These are phyloP conservation scores for Coemansia sp. DNA, from an alignment of 192 early-diverging fungal species.

Conservation along the genomic window DNA sequence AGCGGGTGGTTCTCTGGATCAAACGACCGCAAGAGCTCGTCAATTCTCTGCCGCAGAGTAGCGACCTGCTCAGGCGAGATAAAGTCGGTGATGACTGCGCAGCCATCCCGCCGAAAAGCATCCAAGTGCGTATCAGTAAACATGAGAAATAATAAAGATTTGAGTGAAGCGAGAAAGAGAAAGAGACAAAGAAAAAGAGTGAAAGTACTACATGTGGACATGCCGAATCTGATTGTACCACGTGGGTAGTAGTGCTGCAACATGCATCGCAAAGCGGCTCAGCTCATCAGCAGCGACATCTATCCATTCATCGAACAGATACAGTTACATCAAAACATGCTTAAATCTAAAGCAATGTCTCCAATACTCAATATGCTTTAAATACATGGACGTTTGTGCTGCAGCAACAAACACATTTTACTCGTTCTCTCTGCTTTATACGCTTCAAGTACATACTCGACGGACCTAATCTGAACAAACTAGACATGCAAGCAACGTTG, in stretches of 20 bases:
- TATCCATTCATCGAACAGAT: neutral
- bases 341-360: neutral
- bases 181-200: neutral
- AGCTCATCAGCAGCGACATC: neutral
- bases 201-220: no score
- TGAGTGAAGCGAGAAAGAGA: neutral
- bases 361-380: neutral
- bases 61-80: constrained; percentile 13
- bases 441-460: neutral
- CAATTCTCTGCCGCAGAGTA: constrained; percentile 18
- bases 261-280: neutral
- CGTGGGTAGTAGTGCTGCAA: neutral
- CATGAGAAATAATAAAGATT: constrained; percentile 1
- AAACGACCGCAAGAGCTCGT: constrained; percentile 61
- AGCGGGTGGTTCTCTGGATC: constrained; percentile 70
- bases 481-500: neutral
- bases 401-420: neutral
- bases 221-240: neutral
- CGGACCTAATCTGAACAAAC: neutral
- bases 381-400: neutral
- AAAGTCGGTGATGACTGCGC: constrained; percentile 25
- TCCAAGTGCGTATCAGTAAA: constrained; percentile 7
- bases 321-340: neutral
- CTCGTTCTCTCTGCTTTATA: neutral
- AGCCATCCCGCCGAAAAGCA: constrained; percentile 29